These are phyloP conservation scores for Ophiostoma piceae DNA, from an alignment of 2,329 filamentous ascomycete genomes.

Conservation along the genomic window DNA sequence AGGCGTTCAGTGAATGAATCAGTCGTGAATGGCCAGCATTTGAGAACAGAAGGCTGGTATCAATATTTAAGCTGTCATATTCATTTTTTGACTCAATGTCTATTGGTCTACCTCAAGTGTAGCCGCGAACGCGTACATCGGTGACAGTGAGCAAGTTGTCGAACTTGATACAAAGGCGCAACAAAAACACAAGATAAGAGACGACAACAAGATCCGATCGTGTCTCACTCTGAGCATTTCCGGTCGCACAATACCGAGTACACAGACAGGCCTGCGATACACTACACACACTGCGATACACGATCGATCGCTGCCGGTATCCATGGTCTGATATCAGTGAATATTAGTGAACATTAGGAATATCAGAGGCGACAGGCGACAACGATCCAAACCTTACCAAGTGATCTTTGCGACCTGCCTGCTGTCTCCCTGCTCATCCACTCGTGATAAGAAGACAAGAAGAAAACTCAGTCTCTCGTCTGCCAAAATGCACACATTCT, in stretches of 20 bases:
- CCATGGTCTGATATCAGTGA: background rate
- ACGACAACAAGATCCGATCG: background rate
- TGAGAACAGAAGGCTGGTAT: background rate
- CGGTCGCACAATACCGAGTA: background rate
- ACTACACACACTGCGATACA: background rate
- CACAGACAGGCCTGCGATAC: background rate
- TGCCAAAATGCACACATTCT: constrained; percentile 14
- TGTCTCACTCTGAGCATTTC: background rate
- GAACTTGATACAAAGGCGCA: background rate
- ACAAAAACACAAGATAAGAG: background rate
- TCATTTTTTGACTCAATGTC: background rate
- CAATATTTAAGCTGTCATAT: background rate
- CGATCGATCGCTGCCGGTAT: background rate
- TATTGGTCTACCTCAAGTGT: background rate
- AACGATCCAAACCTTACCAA: background rate
- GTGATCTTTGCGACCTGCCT: background rate
- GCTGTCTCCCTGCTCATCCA: background rate
- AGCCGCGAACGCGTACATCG: background rate
- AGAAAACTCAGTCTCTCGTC: background rate
- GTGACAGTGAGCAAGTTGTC: background rate
- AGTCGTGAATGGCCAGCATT: background rate
- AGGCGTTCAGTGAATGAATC: background rate
- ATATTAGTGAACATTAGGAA: background rate
- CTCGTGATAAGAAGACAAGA: too few species aligned
- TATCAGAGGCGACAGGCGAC: background rate